These are phyloP conservation scores for Rutstroemia sydowiana DNA, from an alignment of 2,329 filamentous ascomycete species.

Conservation along the genomic window DNA sequence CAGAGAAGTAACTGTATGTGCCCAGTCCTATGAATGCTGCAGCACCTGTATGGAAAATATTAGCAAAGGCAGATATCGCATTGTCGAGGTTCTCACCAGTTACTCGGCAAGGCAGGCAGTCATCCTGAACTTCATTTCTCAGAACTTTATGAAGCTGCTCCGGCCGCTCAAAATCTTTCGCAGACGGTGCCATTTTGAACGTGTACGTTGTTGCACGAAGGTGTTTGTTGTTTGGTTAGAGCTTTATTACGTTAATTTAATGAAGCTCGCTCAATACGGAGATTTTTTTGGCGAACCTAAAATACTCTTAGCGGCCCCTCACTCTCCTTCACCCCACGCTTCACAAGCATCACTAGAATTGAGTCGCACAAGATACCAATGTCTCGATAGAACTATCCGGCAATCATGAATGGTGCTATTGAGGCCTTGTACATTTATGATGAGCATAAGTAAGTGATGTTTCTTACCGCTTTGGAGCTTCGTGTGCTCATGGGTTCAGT, in stretches of 20 bases:
- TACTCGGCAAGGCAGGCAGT: slow-evolving; percentile 29
- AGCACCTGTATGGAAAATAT: slow-evolving; percentile 46
- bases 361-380: slow-evolving; percentile 10
- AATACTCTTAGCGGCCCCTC: neutral
- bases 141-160: slow-evolving; percentile 24
- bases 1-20: slow-evolving; percentile 70
- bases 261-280: too few relatives aligned
- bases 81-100: slow-evolving; percentile 19
- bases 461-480: neutral
- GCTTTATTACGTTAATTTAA: too few relatives aligned
- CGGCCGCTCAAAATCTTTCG: slow-evolving; percentile 19
- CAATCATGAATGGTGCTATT: slow-evolving; percentile 73
- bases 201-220: neutral
- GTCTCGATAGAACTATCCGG: slow-evolving; percentile 12
- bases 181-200: neutral
- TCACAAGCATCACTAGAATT: neutral
- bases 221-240: too few relatives aligned
- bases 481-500: slow-evolving; percentile 38
- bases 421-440: slow-evolving; percentile 97
- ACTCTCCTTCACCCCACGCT: neutral
- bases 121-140: slow-evolving; percentile 31
- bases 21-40: slow-evolving; percentile 69
- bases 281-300: too few relatives aligned
- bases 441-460: slow-evolving; percentile 71
- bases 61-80: neutral